Conservation (phyloP, 371 early-diverging fungal genomes). For the Chytridium lagenaria region DNA sequence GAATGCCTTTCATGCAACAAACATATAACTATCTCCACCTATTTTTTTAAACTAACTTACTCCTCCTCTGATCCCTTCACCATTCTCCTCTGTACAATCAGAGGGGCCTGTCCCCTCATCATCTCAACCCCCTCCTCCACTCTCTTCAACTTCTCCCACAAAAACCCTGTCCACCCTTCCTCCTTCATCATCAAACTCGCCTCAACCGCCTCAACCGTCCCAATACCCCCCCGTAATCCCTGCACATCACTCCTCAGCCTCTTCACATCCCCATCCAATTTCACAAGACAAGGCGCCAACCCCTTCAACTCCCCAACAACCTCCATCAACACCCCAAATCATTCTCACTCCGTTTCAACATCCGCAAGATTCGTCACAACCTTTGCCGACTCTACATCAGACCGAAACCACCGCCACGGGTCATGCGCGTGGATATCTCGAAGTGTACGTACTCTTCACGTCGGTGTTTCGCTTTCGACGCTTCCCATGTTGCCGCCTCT, state of each 20-base stretch:
- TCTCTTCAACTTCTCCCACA: slow-evolving; percentile 10
- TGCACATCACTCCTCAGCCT: background rate
- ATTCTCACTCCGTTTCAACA: background rate
- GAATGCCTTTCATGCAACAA: too few species aligned
- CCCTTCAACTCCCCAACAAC: slow-evolving; percentile 5
- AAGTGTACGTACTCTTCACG: background rate
- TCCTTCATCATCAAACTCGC: background rate
- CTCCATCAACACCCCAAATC: background rate
- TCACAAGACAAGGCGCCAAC: background rate
- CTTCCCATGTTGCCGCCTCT: background rate
- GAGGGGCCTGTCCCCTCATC: slow-evolving; percentile 2
- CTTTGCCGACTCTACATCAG: background rate
- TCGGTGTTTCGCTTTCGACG: background rate
- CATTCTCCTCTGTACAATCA: background rate
- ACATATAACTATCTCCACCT: too few species aligned
- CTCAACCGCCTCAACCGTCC: background rate
- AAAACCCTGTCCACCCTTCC: background rate
- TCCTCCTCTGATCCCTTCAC: too few species aligned
- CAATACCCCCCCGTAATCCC: background rate
- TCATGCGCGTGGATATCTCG: background rate
- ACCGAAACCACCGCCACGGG: background rate
- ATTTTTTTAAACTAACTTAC: too few species aligned
- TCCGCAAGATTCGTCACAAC: background rate
- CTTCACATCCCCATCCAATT: background rate
- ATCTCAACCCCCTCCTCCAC: background rate